These are phyloP conservation scores for Alternaria postmessia DNA, from an alignment of 2,329 filamentous ascomycete species.

Conservation along the genomic window DNA sequence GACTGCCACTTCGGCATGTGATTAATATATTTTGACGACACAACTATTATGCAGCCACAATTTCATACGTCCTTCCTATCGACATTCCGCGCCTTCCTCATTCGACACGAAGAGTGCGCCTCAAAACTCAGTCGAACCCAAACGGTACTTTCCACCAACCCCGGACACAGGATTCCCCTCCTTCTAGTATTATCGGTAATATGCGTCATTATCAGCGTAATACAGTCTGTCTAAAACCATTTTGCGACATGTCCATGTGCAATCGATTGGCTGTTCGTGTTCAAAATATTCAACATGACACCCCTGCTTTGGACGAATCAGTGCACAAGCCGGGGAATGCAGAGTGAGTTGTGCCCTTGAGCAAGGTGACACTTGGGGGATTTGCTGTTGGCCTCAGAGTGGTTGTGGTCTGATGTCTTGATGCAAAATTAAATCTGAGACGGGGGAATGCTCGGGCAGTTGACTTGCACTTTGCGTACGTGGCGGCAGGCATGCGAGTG, in stretches of 20 bases:
- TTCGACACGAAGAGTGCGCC: slow-evolving; percentile 7
- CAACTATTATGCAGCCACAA: slow-evolving; percentile 9
- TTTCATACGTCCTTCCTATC: background rate
- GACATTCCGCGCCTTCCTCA: slow-evolving; percentile 12
- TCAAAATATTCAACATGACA: slow-evolving; percentile 11
- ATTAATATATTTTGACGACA: slow-evolving; percentile 8
- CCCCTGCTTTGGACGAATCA: slow-evolving; percentile 20
- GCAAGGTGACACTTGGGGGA: slow-evolving; percentile 10
- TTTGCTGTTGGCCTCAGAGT: background rate
- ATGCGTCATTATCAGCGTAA: slow-evolving; percentile 23
- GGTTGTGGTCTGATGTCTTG: slow-evolving; percentile 11
- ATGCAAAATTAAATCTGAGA: background rate
- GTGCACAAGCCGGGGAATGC: background rate
- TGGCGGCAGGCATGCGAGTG: slow-evolving; percentile 21
- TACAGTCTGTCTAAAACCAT: slow-evolving; percentile 15
- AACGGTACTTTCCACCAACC: slow-evolving; percentile 11
- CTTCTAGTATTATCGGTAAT: slow-evolving; percentile 2
- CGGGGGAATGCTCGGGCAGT: slow-evolving; percentile 13
- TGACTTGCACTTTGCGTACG: slow-evolving; percentile 11
- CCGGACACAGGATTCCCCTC: slow-evolving; percentile 13
- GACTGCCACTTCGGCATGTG: background rate
- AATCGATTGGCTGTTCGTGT: slow-evolving; percentile 14
- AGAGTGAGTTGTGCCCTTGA: slow-evolving; percentile 11
- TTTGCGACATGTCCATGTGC: background rate
- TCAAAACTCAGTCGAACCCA: slow-evolving; percentile 9